Percentiles rank a stretch among this genome's conserved stretches.
phyloP scores from a whole-genome alignment of 2,329 filamentous ascomycete genomes.

The Graphilbum fragrans region DNA sequence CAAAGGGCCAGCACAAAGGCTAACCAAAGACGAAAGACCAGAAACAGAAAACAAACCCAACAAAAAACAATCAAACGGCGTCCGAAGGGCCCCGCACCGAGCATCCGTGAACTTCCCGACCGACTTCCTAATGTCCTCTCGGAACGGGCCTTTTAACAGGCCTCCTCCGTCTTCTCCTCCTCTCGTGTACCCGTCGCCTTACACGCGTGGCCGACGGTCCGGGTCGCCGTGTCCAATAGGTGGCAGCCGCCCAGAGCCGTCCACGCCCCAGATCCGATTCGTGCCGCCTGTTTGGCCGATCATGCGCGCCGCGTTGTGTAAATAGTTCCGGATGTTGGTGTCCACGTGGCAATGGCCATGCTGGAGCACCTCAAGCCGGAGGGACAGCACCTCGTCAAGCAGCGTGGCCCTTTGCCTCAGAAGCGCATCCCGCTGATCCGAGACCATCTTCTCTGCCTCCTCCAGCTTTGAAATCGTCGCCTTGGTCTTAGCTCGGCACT shows the following conservation, averaged over 20 bases:
- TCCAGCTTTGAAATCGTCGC: constrained; percentile 14
- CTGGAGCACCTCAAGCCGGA: constrained; percentile 17
- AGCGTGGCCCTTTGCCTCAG: constrained; percentile 11
- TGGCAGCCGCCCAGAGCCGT: constrained; percentile 4
- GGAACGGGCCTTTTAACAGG: too few relatives aligned
- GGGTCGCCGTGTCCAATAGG: too few relatives aligned
- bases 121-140: too few relatives aligned
- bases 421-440: constrained; percentile 10
- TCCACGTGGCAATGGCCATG: constrained; percentile 16
- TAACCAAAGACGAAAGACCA: too few relatives aligned
- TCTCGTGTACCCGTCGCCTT: too few relatives aligned
- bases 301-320: constrained; percentile 11
- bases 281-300: constrained; percentile 7
- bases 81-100: too few relatives aligned
- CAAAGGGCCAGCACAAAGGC: too few relatives aligned
- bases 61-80: too few relatives aligned
- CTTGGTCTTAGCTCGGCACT: constrained; percentile 19
- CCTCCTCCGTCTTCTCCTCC: too few relatives aligned
- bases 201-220: too few relatives aligned
- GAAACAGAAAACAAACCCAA: too few relatives aligned
- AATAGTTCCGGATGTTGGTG: constrained; percentile 16
- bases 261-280: constrained; percentile 7
- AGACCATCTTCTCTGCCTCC: constrained; percentile 11
- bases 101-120: too few relatives aligned
- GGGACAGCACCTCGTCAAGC: constrained; percentile 16